Evolutionary conservation across 805 yeast species (phyloP).

Genomic region (Starmerella powellii): DNA sequence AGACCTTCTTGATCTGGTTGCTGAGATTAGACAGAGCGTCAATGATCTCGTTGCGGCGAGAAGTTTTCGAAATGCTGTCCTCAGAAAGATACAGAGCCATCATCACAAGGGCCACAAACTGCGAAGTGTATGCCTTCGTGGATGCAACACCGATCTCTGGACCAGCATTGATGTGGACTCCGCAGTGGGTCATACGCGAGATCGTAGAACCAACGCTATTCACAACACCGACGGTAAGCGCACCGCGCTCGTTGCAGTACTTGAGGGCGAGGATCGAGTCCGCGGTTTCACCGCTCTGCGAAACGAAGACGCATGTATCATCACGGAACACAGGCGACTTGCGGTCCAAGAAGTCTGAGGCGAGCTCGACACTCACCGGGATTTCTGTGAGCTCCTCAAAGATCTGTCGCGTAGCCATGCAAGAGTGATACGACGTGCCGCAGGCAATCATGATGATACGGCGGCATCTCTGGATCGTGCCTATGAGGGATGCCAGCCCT

Average conservation of each 20-base stretch:
- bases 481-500: constrained; percentile 73
- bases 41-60: constrained; percentile 75
- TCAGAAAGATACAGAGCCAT: constrained; percentile 89
- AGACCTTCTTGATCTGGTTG: constrained; percentile 66
- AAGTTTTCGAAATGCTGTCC: constrained; percentile 64
- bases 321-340: constrained; percentile 95
- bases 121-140: constrained; percentile 97
- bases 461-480: constrained; percentile 86
- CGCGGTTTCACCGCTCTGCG: constrained; percentile 98
- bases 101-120: constrained; percentile 93
- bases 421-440: constrained; percentile 98
- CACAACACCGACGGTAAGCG: constrained; percentile 93
- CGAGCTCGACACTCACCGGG: constrained; percentile 27
- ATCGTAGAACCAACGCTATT: constrained; percentile 95
- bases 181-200: constrained; percentile 95
- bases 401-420: constrained; percentile 90
- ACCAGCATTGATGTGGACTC: constrained; percentile 98
- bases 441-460: constrained; percentile 97
- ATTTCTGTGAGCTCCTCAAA: constrained; percentile 88
- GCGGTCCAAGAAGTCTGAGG: constrained; percentile 55
- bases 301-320: constrained; percentile 92
- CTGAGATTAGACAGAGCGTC: constrained; percentile 77
- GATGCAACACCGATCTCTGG: constrained; percentile 99
- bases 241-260: constrained; percentile 93
- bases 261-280: constrained; percentile 91